Conservation (phyloP, 805 yeast species). For the Wickerhamiella nectarea region DNA sequence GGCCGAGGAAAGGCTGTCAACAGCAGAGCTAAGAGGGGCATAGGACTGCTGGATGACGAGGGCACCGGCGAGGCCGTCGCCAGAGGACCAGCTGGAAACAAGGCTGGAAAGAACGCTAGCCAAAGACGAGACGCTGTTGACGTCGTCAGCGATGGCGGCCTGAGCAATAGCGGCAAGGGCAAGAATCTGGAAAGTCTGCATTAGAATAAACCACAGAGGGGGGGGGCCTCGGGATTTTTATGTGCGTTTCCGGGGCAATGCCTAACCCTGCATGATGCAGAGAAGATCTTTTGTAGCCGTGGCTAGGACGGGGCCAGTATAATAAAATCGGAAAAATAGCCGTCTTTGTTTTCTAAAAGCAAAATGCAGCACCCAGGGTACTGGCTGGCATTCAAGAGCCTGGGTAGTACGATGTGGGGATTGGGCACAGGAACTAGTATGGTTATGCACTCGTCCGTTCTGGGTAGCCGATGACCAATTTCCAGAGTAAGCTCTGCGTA, state of each 20-base stretch:
- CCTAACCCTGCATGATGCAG: not conserved
- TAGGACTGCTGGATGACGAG: constrained; percentile 17
- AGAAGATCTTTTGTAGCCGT: too few species aligned
- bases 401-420: too few species aligned
- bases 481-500: too few species aligned
- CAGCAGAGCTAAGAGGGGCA: constrained; percentile 9
- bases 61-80: constrained; percentile 18
- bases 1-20: not conserved
- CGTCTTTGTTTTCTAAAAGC: too few species aligned
- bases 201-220: not conserved
- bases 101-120: constrained; percentile 9
- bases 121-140: constrained; percentile 10
- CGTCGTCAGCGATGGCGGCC: constrained; percentile 11
- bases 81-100: constrained; percentile 13
- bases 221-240: not conserved
- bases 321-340: too few species aligned
- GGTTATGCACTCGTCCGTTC: too few species aligned
- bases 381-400: too few species aligned
- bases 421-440: too few species aligned
- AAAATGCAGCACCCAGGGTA: too few species aligned
- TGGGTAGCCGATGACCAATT: too few species aligned
- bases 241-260: not conserved
- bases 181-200: constrained; percentile 16
- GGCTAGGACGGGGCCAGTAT: too few species aligned
- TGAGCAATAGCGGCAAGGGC: constrained; percentile 16